A percentile compares a stretch with the other conserved stretches of the same genome.
phyloP scores from a whole-genome alignment of 768 basidiomycete species.

The Hortiboletus flavorubellus region DNA sequence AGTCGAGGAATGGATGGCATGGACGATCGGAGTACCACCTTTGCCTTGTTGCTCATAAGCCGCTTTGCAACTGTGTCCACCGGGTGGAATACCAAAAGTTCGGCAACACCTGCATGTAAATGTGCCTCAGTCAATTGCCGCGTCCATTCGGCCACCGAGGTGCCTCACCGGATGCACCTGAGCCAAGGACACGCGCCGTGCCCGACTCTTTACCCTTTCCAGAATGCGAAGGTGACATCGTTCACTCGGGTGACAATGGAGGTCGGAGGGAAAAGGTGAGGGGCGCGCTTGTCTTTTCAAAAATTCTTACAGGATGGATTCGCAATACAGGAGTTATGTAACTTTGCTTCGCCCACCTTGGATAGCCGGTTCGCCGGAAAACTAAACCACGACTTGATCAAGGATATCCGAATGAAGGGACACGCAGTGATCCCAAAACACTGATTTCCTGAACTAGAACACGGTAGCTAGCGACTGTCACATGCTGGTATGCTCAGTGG shows the following conservation, averaged over 20 bases:
- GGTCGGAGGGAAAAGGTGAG: too few relatives aligned
- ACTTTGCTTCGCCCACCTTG: slow-evolving; percentile 4
- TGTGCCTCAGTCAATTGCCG: background rate
- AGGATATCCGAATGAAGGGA: background rate
- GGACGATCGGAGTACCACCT: slow-evolving; percentile 39
- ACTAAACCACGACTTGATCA: too few relatives aligned
- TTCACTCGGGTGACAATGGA: background rate
- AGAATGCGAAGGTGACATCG: slow-evolving; percentile 48
- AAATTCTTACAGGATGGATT: slow-evolving; percentile 8
- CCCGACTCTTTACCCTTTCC: slow-evolving; percentile 75
- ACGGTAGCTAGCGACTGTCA: too few relatives aligned
- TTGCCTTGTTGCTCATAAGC: slow-evolving; percentile 95
- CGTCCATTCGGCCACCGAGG: too few relatives aligned
- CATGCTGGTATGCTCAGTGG: too few relatives aligned
- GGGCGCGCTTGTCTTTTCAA: background rate
- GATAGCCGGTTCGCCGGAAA: background rate
- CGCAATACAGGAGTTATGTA: slow-evolving; percentile 22
- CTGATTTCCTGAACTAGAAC: too few relatives aligned
- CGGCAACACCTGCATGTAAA: slow-evolving; percentile 70
- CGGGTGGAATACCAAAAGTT: slow-evolving; percentile 93
- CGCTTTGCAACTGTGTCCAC: slow-evolving; percentile 99
- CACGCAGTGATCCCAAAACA: too few relatives aligned
- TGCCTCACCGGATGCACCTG: slow-evolving; percentile 78
- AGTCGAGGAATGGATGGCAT: background rate
- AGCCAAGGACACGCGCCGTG: slow-evolving; percentile 85